These are phyloP conservation scores for Boletus holoroseus DNA, from an alignment of 1,284 basidiomycete species.

Conservation along the genomic window DNA sequence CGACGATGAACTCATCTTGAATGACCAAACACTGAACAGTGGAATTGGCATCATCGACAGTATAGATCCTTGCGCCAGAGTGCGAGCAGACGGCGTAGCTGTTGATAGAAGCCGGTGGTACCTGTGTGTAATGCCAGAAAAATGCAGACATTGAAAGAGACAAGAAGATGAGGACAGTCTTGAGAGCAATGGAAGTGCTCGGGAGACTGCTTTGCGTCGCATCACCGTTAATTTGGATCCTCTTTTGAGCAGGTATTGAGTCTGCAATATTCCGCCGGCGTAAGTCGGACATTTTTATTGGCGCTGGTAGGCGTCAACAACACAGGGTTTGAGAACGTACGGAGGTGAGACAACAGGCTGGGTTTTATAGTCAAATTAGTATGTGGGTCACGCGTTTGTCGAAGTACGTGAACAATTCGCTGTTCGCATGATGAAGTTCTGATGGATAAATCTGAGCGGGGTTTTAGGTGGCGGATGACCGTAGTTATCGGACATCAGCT, in stretches of 20 bases:
- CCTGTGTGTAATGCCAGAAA: slow-evolving; percentile 12
- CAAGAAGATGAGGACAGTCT: slow-evolving; percentile 8
- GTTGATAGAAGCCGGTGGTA: slow-evolving; percentile 15
- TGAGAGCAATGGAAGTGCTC: background rate
- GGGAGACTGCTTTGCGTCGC: background rate
- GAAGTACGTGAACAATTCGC: background rate
- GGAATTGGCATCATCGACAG: slow-evolving; percentile 48
- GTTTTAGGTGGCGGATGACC: background rate
- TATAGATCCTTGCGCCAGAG: slow-evolving; percentile 49
- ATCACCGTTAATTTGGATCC: background rate
- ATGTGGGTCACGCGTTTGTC: background rate
- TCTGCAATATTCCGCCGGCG: slow-evolving; percentile 11
- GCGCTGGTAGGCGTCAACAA: background rate
- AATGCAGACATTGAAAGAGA: slow-evolving; percentile 11
- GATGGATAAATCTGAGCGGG: background rate
- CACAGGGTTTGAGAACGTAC: background rate
- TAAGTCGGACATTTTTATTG: slow-evolving; percentile 14
- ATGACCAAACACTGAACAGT: slow-evolving; percentile 58
- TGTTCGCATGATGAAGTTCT: background rate
- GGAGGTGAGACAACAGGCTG: background rate
- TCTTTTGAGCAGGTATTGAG: background rate
- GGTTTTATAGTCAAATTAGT: background rate
- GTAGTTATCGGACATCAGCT: background rate
- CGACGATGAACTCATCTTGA: slow-evolving; percentile 43
- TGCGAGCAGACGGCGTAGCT: slow-evolving; percentile 58